Base-by-base conservation (phyloP, 106 monocot species). In the Dendrobium catenatum region DNA sequence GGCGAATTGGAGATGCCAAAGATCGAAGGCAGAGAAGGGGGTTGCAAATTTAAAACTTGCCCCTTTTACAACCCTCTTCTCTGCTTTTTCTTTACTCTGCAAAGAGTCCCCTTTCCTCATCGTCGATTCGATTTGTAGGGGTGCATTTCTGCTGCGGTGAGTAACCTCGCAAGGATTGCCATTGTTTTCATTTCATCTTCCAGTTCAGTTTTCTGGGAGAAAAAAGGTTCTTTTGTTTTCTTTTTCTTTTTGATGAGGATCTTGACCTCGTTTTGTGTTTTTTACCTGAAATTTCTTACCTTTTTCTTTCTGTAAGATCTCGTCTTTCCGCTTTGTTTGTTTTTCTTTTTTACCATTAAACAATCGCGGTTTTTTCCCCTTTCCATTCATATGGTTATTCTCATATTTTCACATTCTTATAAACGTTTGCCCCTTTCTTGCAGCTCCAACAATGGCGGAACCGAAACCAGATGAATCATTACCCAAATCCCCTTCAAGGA, bases 361-460 rank as follows among this genome's bases (percentile, higher is more conserved):
- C 58, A 61, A 19, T 5, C 61, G 61, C 61, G 5, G 7, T 61
- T 70, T 37, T 70, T 37, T 22, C 10, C 37, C 37, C 15, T 33
- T 2, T 27, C 27, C 16, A 33, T 13, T 37, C 40, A 22, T 17
- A 4, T 16, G 72, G 3, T 37, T n/a, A 40, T 40, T 41, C 40
- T 72, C 40, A 40, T 72, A 11, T 64, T 64, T 15, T 70, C 31
- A 7, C 9, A 13, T 70, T 70, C 18, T 37, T 51, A 8, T 3
- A 15, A 61, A 22, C 20, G 61, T 4, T 61, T 51, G 51, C 13
- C 13, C 13, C 2, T 51, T 51, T 51, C 3, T 51, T 19, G n/a
- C 61, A 24, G 70, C 70, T 73, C 19, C 27, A 73, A 42, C 9
- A 8, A 81, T 81, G 81, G 81, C 75, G 43, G 81, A 81, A 76